A percentile compares a stretch with the other conserved stretches of the same genome.
phyloP scores from a whole-genome alignment of 2,329 filamentous ascomycete species.

The Botrytis porri region DNA sequence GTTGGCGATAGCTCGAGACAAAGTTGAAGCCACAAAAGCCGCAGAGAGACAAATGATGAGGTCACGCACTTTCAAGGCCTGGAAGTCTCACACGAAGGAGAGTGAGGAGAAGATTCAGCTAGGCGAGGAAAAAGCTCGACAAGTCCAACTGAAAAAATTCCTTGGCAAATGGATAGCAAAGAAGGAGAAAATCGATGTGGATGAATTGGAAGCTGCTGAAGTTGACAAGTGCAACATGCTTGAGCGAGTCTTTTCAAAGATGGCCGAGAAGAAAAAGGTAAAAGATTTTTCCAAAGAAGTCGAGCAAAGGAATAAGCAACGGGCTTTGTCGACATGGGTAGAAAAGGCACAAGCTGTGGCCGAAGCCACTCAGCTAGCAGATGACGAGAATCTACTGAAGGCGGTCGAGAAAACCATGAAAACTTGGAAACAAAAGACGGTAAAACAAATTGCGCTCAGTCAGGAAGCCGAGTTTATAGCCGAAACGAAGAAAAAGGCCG shows the following conservation, averaged over 20 bases:
- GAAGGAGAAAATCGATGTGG: slow-evolving; percentile 28
- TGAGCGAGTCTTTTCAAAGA: slow-evolving; percentile 32
- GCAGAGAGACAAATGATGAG: slow-evolving; percentile 70
- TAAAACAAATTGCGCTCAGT: slow-evolving; percentile 20
- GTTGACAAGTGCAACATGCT: slow-evolving; percentile 36
- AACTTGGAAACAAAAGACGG: slow-evolving; percentile 29
- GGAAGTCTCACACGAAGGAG: slow-evolving; percentile 58
- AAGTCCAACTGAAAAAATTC: slow-evolving; percentile 53
- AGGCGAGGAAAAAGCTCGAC: slow-evolving; percentile 45
- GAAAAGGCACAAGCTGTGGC: slow-evolving; percentile 23
- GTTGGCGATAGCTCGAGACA: slow-evolving; percentile 61
- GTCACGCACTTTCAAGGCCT: slow-evolving; percentile 65
- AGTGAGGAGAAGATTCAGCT: slow-evolving; percentile 43
- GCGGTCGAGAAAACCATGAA: slow-evolving; percentile 27
- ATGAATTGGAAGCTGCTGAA: slow-evolving; percentile 34
- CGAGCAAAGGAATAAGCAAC: slow-evolving; percentile 25
- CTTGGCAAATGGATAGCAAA: slow-evolving; percentile 47
- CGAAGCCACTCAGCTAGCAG: slow-evolving; percentile 27
- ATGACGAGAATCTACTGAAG: slow-evolving; percentile 26
- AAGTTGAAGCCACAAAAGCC: slow-evolving; percentile 62
- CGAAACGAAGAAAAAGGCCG: slow-evolving; percentile 20
- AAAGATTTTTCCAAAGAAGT: slow-evolving; percentile 27
- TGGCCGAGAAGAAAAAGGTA: slow-evolving; percentile 40
- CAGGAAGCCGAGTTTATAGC: slow-evolving; percentile 25
- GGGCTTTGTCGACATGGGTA: slow-evolving; percentile 31